Evolutionary conservation across 345 rosid species (phyloP), one percentile per base, ranked within the genome.

Genomic region (Boechera divaricarpa): DNA sequence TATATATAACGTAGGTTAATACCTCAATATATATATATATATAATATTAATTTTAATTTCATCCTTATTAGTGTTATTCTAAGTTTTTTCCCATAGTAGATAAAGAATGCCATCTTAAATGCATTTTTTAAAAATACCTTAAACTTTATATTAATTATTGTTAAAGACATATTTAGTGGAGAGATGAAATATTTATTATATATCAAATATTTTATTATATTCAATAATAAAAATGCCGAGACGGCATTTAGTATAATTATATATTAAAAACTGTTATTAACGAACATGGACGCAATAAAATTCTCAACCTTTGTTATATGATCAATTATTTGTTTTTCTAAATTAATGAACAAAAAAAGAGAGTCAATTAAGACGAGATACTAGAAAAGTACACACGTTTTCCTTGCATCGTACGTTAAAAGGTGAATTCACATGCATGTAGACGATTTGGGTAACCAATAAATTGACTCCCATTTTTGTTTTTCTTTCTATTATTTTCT

Each of bases 391-490:
- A 35, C 24, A 55, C 58, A 48, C 53, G 67, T 58, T 16, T 49
- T 58, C 33, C 42, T 28, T 10, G 6, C 29, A 65, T 6, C 39
- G 48, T 44, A 65, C 59, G 52, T 47, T 51, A 35, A 24, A 56
- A 33, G 29, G 29, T 48, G 67, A 49, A 12, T 57, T 66, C 54
- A 67, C 31, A 60, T 76, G 74, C 63, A 60, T 41, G 38, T 16
- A 10, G 10, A 55, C 32, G n/a, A 65, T 32, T 64, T 77, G 47
- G 68, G 54, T 57, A 48, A 71, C 73, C 81, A 65, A 77, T 39
- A 77, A 71, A 64, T 64, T 71, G 73, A 77, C 81, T 64, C 28
- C 32, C 2, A 7, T 55, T 55, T 63, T 77, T 44, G 53, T 35
- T 35, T 77, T 8, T 56, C 44, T 63, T 21, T 39, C 21, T 32